These are phyloP conservation scores for Diaporthe sp. DNA, from an alignment of 2,329 filamentous ascomycete species.

Conservation along the genomic window DNA sequence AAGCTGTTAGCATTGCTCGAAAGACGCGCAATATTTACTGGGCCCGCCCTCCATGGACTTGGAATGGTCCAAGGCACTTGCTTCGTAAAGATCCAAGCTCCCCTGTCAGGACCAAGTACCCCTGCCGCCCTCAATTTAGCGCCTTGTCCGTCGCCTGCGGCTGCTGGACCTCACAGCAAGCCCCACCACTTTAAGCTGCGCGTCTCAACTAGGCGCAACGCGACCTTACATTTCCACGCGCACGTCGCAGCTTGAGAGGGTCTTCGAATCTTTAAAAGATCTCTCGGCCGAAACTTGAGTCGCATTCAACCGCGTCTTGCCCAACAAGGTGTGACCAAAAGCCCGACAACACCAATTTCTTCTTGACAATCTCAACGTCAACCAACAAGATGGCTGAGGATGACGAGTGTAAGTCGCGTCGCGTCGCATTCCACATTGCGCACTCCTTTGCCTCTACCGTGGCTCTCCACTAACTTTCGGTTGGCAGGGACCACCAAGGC, in stretches of 20 bases:
- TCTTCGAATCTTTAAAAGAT: not conserved
- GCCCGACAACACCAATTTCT: not conserved
- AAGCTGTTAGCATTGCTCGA: not conserved
- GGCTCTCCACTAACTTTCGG: conserved; percentile 13
- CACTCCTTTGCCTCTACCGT: not conserved
- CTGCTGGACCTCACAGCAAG: conserved; percentile 4
- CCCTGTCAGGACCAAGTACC: not conserved
- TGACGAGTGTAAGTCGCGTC: conserved; percentile 37
- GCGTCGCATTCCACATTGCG: conserved; percentile 9
- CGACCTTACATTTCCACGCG: conserved; percentile 31
- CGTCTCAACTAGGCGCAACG: conserved; percentile 36
- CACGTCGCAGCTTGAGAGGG: not conserved
- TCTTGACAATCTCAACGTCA: not conserved
- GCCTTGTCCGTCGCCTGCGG: not conserved
- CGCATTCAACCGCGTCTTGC: not conserved
- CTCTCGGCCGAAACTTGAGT: not conserved
- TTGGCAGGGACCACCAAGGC: conserved; percentile 70
- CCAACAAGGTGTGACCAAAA: not conserved
- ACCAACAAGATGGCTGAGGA: conserved; percentile 33
- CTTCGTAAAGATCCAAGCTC: conserved; percentile 28
- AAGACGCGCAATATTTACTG: conserved; percentile 20
- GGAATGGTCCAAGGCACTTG: conserved; percentile 19
- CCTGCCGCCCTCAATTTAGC: conserved; percentile 22
- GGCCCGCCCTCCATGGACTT: not conserved
- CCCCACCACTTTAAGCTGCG: conserved; percentile 38